Percentiles rank a stretch among this genome's conserved stretches.
Evolutionary conservation across 2,329 filamentous ascomycete genomes (phyloP).

Genomic region (Aspergillus melleus): DNA sequence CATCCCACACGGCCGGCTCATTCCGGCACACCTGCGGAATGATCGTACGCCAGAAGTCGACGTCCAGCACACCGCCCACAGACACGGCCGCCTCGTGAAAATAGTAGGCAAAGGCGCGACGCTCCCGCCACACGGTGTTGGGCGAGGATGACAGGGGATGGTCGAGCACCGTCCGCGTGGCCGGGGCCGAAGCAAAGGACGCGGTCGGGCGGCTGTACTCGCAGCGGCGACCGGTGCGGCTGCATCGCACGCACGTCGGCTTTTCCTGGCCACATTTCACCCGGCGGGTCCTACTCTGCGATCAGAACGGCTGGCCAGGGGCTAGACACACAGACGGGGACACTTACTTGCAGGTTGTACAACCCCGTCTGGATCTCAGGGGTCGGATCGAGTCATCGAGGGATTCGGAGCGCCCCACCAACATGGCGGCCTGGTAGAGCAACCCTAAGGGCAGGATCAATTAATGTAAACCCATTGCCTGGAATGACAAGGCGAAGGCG

Average conservation of each 20-base stretch:
- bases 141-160: constrained; percentile 20
- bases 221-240: constrained; percentile 35
- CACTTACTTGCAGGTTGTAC: constrained; percentile 36
- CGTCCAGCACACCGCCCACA: constrained; percentile 35
- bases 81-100: constrained; percentile 32
- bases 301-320: constrained; percentile 4
- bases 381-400: neutral
- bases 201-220: constrained; percentile 26
- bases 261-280: constrained; percentile 40
- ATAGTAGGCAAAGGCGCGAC: constrained; percentile 41
- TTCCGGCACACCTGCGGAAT: constrained; percentile 37
- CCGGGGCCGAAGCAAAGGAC: constrained; percentile 5
- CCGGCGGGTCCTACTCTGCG: constrained; percentile 24
- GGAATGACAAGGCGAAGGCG: too few relatives aligned
- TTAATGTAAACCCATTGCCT: neutral
- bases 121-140: constrained; percentile 31
- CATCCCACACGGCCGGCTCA: constrained; percentile 41
- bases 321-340: neutral
- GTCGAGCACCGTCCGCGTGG: constrained; percentile 4
- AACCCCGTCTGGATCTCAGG: constrained; percentile 28
- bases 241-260: constrained; percentile 34
- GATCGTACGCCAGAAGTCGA: constrained; percentile 37
- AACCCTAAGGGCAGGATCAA: neutral
- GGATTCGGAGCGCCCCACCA: too few relatives aligned
- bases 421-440: neutral